Conservation (phyloP, 106 monocot genomes). For the Allium fistulosum region DNA sequence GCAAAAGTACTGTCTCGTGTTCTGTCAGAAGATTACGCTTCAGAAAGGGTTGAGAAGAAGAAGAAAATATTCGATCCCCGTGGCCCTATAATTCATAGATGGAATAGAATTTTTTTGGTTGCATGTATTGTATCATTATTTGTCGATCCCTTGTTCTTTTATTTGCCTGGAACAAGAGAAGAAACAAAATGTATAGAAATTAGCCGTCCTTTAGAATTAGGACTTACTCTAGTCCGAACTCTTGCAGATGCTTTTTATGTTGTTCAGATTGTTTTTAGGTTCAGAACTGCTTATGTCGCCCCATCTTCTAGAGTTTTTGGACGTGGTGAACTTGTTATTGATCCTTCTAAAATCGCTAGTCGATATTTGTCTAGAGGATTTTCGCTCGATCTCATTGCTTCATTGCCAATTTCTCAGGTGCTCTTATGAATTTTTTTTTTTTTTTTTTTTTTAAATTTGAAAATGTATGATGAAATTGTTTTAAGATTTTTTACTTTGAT, state of each 20-base stretch:
- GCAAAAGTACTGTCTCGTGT: slow-evolving; percentile 48
- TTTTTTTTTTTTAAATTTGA: neutral
- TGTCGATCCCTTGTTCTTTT: slow-evolving; percentile 78
- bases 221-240: slow-evolving; percentile 48
- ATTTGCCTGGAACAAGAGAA: slow-evolving; percentile 34
- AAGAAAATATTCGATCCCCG: slow-evolving; percentile 55
- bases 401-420: slow-evolving; percentile 84
- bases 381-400: slow-evolving; percentile 57
- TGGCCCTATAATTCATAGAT: slow-evolving; percentile 37
- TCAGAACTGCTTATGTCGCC: slow-evolving; percentile 68
- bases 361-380: slow-evolving; percentile 57
- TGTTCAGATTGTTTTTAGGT: slow-evolving; percentile 58
- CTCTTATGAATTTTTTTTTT: neutral
- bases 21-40: slow-evolving; percentile 76
- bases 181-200: slow-evolving; percentile 34
- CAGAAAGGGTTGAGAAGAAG: slow-evolving; percentile 20
- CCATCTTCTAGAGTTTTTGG: slow-evolving; percentile 91
- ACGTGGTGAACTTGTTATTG: slow-evolving; percentile 73
- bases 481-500: too few relatives aligned
- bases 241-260: slow-evolving; percentile 55
- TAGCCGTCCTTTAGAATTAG: slow-evolving; percentile 19
- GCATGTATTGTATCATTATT: slow-evolving; percentile 63
- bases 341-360: slow-evolving; percentile 48
- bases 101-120: slow-evolving; percentile 64
- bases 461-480: too few relatives aligned